Evolutionary conservation across 2,329 filamentous ascomycete genomes (phyloP), one percentile per base, ranked within the genome.

Genomic region (Diaporthe sp.): DNA sequence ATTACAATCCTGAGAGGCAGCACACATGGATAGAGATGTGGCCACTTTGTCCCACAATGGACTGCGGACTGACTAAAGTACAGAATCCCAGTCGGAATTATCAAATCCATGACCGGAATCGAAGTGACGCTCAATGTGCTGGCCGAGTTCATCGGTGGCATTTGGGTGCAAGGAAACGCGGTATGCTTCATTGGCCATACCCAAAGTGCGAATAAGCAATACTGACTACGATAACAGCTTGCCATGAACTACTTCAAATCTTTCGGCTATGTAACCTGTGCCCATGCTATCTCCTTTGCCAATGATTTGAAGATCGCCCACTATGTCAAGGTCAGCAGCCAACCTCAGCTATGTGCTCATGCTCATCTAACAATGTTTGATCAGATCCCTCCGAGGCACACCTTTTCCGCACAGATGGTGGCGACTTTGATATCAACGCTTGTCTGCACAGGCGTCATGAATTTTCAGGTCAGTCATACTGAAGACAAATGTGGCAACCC

Each of bases 401-500:
- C 90, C 4, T 92, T 92, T 77, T 81, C 84, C 30, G 89, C 89
- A 1, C 90, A 92, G 80, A 88, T 92, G 78, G 82, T 88, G 13
- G 89, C 89, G 44, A 92, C 88, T 3, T 82, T 91, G 27, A 81
- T 89, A 27, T 88, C 86, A 63, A 88, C 86, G 1, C 82, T 90
- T 59, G 85, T 89, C 55, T 87, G 85, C 75, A 85, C 86, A 4
- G 87, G 85, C 19, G 85, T 89, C 2, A 79, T 83, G 73, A 82
- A 84, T 76, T 87, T 86, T 78, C 87, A 88, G 78, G 84, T 89
- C 81, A 84, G 63, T 44, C 22, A 19, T 39, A n/a, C 4, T 17
- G 0, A 19, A 27, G 12, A 12, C 0, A 5, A 19, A 22, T 39
- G 7, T 19, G 5, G 13, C 12, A 27, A 27, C 12, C 2, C 8